phyloP scores from a whole-genome alignment of 345 rosid genomes.

The Noccaea bulbosa region DNA sequence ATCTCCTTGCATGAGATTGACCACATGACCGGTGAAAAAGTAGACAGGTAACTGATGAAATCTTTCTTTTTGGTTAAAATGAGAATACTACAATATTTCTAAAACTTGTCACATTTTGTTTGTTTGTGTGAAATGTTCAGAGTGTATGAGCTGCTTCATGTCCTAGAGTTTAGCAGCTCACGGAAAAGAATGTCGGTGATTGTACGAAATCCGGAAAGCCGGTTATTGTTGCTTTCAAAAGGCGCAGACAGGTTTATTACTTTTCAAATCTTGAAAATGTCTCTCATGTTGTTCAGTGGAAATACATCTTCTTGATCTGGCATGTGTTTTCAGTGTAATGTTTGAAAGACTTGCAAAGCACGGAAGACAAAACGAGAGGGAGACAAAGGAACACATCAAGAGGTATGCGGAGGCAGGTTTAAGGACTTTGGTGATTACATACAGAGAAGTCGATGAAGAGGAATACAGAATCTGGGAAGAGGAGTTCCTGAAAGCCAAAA shows the following conservation, averaged over 20 bases:
- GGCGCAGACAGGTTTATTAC: constrained; percentile 86
- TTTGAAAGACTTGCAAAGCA: constrained; percentile 66
- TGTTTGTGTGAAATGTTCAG: constrained; percentile 41
- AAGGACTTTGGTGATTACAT: constrained; percentile 74
- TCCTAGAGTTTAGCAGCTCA: constrained; percentile 80
- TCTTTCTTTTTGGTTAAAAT: background rate
- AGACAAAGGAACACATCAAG: constrained; percentile 63
- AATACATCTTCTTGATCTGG: constrained; percentile 5
- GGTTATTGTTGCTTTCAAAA: constrained; percentile 71
- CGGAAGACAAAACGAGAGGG: constrained; percentile 51
- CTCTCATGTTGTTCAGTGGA: background rate
- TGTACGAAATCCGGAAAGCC: constrained; percentile 61
- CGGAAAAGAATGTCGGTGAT: constrained; percentile 95
- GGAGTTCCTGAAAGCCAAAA: constrained; percentile 63
- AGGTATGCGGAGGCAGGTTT: constrained; percentile 79
- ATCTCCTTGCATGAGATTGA: constrained; percentile 65
- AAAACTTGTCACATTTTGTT: constrained; percentile 18
- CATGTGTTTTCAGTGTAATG: constrained; percentile 63
- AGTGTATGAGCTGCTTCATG: constrained; percentile 75
- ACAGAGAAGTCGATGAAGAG: constrained; percentile 65
- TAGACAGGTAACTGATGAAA: constrained; percentile 49
- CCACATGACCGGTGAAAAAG: constrained; percentile 42
- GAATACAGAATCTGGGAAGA: constrained; percentile 66
- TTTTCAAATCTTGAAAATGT: background rate
- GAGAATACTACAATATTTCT: background rate